These are phyloP conservation scores for Aspergillus leporis DNA, from an alignment of 495 filamentous ascomycete genomes.

Conservation along the genomic window DNA sequence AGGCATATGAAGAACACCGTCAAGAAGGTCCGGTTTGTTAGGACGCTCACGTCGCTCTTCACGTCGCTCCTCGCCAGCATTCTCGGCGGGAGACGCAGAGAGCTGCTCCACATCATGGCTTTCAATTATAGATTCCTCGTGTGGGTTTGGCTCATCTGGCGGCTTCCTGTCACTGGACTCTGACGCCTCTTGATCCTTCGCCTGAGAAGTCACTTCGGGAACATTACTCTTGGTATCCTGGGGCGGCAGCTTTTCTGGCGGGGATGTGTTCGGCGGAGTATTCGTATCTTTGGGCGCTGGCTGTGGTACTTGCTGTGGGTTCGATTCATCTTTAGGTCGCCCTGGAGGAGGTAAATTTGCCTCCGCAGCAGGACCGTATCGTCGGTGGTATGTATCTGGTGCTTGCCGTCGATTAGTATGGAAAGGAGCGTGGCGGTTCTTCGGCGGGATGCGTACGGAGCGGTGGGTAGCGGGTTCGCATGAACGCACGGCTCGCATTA, in stretches of 20 bases:
- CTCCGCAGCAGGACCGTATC: constrained; percentile 54
- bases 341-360: constrained; percentile 43
- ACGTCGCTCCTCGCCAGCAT: constrained; percentile 29
- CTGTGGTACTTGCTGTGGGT: constrained; percentile 21
- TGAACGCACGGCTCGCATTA: constrained; percentile 50
- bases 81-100: constrained; percentile 24
- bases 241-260: constrained; percentile 18
- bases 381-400: constrained; percentile 47
- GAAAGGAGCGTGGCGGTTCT: constrained; percentile 31
- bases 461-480: constrained; percentile 38
- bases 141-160: constrained; percentile 22
- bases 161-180: constrained; percentile 20
- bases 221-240: constrained; percentile 4
- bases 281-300: constrained; percentile 22
- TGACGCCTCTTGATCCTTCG: background rate
- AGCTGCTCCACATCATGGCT: constrained; percentile 16
- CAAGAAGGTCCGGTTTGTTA: constrained; percentile 46
- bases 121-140: constrained; percentile 24
- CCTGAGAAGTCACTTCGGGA: background rate
- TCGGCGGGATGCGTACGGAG: constrained; percentile 27
- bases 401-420: constrained; percentile 40
- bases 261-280: constrained; percentile 13
- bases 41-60: constrained; percentile 14
- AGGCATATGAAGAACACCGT: constrained; percentile 64
- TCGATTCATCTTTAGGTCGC: constrained; percentile 25